Evolutionary conservation across 441 rosid genomes (phyloP), one percentile per base, ranked within the genome.

Genomic region (Brassica hybrid): DNA sequence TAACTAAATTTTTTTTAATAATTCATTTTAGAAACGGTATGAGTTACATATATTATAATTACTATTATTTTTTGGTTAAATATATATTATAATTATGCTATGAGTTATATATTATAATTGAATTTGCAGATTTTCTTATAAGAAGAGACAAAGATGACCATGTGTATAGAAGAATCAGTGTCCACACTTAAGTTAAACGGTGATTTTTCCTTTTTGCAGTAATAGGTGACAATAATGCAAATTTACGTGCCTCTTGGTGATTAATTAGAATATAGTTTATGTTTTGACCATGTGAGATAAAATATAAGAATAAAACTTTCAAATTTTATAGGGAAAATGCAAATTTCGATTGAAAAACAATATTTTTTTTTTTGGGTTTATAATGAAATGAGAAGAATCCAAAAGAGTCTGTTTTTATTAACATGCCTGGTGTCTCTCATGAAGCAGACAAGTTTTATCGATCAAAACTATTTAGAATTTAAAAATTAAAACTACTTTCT

Each of bases 101-200:
- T 8, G 43, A 36, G 43, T 36, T 36, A 48, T 17, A 16, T 38
- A 38, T 17, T 65, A 6, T 54, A 17, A 16, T 71, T 27, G 56
- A 69, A 59, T 69, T 78, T 73, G 74, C 74, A 78, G 81, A 73
- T 78, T 72, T 60, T 11, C 12, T 59, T 52, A 45, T 60, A 82
- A 77, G 79, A 78, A 78, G 64, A 67, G 81, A 67, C 81, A 78
- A 67, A 73, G 65, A 67, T 23, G 57, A 72, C 87, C 96, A 89
- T 85, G 91, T 92, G 92, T 83, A 56, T 71, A 66, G 81, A 81
- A 87, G 85, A 89, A 72, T 84, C 91, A 84, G 78, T 86, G 89
- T 85, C 84, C 83, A 54, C 5, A 83, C 86, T 65, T 1, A 52
- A 12, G 34, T 59, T 62, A 14, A 59, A 67, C 62, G 12, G 73